These are phyloP conservation scores for Miamiensis avidus DNA, from an alignment of 169 alveolate genomes.

Conservation along the genomic window DNA sequence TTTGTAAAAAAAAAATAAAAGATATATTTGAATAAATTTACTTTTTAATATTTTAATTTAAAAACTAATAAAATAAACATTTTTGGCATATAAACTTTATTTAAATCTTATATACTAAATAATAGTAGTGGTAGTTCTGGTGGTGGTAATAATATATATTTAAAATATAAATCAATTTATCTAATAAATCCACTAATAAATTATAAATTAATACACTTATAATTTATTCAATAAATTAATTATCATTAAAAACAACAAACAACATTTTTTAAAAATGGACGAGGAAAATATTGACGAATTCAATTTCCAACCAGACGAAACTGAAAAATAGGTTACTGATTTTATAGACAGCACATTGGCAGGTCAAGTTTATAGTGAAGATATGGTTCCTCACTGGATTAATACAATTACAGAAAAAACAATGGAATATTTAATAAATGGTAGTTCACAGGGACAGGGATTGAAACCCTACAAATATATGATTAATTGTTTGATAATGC, in stretches of 20 bases:
- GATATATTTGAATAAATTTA: no score
- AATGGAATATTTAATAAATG: slow-evolving; percentile 20
- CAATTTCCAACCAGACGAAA: slow-evolving; percentile 15
- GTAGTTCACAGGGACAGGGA: neutral
- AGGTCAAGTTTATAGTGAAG: slow-evolving; percentile 22
- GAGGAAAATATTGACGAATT: slow-evolving; percentile 23
- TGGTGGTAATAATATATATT: no score
- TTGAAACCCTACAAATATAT: slow-evolving; percentile 26
- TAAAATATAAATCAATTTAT: no score
- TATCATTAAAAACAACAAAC: neutral
- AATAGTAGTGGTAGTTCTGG: no score
- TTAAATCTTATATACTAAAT: no score
- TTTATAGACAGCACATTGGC: slow-evolving; percentile 1
- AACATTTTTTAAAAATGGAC: neutral
- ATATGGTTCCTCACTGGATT: slow-evolving; percentile 23
- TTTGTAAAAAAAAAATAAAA: no score
- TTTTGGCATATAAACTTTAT: no score
- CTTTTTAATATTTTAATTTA: no score
- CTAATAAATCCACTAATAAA: no score
- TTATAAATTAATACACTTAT: no score
- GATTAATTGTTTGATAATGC: slow-evolving; percentile 23
- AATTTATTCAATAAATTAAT: no score
- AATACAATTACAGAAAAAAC: slow-evolving; percentile 17
- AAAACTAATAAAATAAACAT: no score
- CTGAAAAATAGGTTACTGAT: slow-evolving; percentile 13